A percentile compares a stretch with the other conserved stretches of the same genome.
phyloP scores from a whole-genome alignment of 129 eudicot genomes.

The Saussurea involucrata region DNA sequence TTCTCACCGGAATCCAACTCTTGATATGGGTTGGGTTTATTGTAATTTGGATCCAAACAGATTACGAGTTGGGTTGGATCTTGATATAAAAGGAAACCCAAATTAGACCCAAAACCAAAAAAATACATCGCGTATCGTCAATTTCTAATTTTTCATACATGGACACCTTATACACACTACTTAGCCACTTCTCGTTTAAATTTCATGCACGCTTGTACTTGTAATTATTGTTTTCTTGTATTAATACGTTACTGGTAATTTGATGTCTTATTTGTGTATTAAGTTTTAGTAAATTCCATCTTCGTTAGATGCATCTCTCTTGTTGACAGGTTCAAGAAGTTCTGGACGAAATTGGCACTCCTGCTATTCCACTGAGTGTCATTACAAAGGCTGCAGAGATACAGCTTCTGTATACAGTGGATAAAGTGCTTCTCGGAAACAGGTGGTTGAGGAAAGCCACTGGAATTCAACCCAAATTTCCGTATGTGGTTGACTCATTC shows the following conservation, averaged over 20 bases:
- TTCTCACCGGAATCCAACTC: too few relatives aligned
- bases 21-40: not conserved
- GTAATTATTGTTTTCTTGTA: not conserved
- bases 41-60: not conserved
- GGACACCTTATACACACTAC: not conserved
- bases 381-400: conserved; percentile 79
- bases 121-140: not conserved
- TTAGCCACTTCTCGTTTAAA: not conserved
- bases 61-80: not conserved
- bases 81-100: not conserved
- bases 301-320: conserved; percentile 10
- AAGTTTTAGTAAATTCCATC: not conserved
- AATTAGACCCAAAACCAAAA: not conserved
- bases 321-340: conserved; percentile 75
- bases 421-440: conserved; percentile 84
- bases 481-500: conserved; percentile 89
- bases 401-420: conserved; percentile 68
- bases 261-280: not conserved
- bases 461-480: conserved; percentile 93
- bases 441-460: conserved; percentile 92
- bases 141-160: too few relatives aligned
- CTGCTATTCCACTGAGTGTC: conserved; percentile 59
- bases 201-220: not conserved
- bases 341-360: conserved; percentile 77
- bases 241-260: not conserved